Base-by-base conservation (phyloP, 306 rosid genomes). In the Amphicarpaea edgeworthii region DNA sequence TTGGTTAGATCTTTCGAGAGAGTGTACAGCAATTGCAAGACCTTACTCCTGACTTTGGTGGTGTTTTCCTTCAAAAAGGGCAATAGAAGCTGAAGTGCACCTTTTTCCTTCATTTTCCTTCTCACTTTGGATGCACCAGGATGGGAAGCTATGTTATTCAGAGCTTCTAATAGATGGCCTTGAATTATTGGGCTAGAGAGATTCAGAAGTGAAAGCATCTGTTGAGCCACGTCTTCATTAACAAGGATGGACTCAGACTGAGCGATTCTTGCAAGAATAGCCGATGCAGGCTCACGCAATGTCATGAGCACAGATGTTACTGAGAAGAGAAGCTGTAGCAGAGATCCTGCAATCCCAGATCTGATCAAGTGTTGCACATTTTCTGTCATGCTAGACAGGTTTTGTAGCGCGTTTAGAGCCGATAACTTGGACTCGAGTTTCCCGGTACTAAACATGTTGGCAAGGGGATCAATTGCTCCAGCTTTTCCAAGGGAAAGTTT, bases 251-350 rank as follows among this genome's bases (percentile, higher is more conserved):
- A 77, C 72, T 93, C 98, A 1, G 96, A 90, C 66, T 88, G 77
- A 53, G 97, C 93, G 23, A 93, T 86, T 82, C 85, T 84, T n/a
- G 96, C 97, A 17, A 93, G 93, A 88, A 93, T 91, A 8, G 88
- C 94, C 0, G 98, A 89, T 50, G 92, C 96, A 14, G 98, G 97
- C 80, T 93, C 98, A 7, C 98, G 83, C 54, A 93, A 90, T 40
- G 91, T 88, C 97, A 91, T 91, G 43, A 93, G 98, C 23, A 88
- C 96, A 19, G 98, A 93, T 4, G 98, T 93, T 2, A 93, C 98
- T 1, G 97, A 93, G 80, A 93, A 93, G 43, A 93, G 98, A 53
- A 93, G 97, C 75, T 91, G 97, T 49, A 93, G 90, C 42, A 93
- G 81, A 32, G 90, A 76, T 37, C 75, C 77, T 55, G 88, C 80